phyloP scores from a whole-genome alignment of 2,329 filamentous ascomycete genomes.

The Colletotrichum lupini region DNA sequence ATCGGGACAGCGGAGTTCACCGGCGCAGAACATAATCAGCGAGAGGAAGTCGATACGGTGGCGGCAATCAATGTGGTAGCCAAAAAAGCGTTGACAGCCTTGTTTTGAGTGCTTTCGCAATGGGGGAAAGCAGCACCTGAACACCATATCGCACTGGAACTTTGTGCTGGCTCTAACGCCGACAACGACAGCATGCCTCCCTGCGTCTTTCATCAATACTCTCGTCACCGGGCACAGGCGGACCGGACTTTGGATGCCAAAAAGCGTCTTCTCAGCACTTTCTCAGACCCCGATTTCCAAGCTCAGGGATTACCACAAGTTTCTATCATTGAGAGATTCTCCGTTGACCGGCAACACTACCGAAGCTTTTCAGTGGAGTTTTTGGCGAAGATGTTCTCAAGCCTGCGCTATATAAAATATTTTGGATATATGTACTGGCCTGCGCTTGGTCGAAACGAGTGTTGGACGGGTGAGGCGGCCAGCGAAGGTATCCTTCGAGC shows the following conservation, averaged over 20 bases:
- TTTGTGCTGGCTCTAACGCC: background rate
- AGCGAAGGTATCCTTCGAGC: background rate
- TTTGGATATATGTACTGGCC: background rate
- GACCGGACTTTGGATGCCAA: background rate
- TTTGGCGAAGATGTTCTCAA: background rate
- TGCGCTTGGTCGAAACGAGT: background rate
- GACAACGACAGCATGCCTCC: background rate
- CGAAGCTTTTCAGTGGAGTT: background rate
- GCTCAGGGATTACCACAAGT: background rate
- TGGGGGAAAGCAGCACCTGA: background rate
- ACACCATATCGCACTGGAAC: background rate
- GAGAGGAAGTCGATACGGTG: background rate
- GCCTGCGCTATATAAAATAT: background rate
- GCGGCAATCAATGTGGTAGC: background rate
- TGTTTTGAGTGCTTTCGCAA: background rate
- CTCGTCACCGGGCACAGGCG: background rate
- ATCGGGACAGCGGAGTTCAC: background rate
- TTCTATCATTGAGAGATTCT: background rate
- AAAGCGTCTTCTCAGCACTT: background rate
- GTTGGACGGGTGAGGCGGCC: background rate
- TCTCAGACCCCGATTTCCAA: background rate
- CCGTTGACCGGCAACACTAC: background rate
- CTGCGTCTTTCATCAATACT: background rate
- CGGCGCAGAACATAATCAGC: background rate
- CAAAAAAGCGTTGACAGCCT: background rate